Evolutionary conservation across 2,329 filamentous ascomycete species (phyloP).

Genomic region (Alternaria panax): DNA sequence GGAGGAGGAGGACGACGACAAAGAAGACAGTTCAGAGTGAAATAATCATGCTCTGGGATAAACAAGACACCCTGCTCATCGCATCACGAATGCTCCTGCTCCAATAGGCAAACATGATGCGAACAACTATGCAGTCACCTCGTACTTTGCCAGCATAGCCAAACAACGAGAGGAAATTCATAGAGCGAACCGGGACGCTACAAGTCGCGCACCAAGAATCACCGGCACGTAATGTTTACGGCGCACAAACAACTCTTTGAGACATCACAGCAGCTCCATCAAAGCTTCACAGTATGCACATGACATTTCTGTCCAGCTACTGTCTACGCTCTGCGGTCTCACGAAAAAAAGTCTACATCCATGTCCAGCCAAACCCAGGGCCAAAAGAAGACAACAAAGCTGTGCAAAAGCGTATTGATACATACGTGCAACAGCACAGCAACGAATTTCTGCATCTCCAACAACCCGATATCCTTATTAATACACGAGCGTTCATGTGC

Average conservation of each 20-base stretch:
- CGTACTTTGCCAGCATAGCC: background rate
- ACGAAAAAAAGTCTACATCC: too few relatives aligned
- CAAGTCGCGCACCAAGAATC: background rate
- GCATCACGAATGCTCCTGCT: background rate
- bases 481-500: too few relatives aligned
- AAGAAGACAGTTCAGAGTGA: slow-evolving; percentile 32
- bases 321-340: background rate
- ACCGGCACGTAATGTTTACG: too few relatives aligned
- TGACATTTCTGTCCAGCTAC: too few relatives aligned
- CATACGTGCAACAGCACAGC: background rate
- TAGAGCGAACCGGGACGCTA: background rate
- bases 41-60: background rate
- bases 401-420: too few relatives aligned
- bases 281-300: background rate
- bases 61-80: background rate
- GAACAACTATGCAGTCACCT: background rate
- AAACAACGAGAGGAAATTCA: background rate
- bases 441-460: background rate
- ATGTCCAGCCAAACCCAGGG: too few relatives aligned
- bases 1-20: slow-evolving; percentile 34
- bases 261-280: background rate
- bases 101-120: background rate
- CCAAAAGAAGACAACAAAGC: too few relatives aligned
- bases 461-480: background rate
- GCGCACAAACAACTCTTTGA: too few relatives aligned